Conservation (phyloP, 75 land plant genomes). For the Cunninghamia lanceolata region DNA sequence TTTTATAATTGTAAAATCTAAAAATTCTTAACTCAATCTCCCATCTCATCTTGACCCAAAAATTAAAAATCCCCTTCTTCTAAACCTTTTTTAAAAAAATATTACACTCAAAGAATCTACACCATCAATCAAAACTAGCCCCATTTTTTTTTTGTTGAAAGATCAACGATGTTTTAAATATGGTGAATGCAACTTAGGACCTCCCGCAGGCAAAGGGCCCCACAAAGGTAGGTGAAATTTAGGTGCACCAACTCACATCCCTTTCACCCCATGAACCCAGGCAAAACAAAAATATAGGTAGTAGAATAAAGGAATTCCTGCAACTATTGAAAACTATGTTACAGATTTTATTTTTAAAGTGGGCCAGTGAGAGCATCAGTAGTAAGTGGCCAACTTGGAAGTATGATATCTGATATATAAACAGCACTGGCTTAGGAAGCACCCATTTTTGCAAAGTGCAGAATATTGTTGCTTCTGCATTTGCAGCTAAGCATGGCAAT, state of each 20-base stretch:
- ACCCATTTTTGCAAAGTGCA: neutral
- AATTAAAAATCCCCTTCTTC: too few relatives aligned
- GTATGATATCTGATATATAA: neutral
- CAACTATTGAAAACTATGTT: neutral
- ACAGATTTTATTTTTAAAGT: neutral
- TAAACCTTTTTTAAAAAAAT: too few relatives aligned
- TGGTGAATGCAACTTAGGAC: neutral
- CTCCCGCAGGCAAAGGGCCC: neutral
- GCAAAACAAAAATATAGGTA: too few relatives aligned
- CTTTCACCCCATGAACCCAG: neutral
- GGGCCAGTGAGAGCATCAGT: neutral
- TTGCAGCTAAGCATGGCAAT: conserved; percentile 5
- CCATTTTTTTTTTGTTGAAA: too few relatives aligned
- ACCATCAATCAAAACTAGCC: too few relatives aligned
- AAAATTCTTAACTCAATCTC: too few relatives aligned
- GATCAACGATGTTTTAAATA: too few relatives aligned
- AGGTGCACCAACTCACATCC: neutral
- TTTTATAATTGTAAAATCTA: too few relatives aligned
- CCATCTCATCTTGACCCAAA: too few relatives aligned
- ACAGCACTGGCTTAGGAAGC: neutral
- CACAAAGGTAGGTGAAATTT: neutral
- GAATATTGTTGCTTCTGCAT: neutral
- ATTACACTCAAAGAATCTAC: too few relatives aligned
- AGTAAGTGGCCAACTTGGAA: neutral
- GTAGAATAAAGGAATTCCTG: neutral